Conservation (phyloP, 2,329 filamentous ascomycete species). For the Eutypa lata region DNA sequence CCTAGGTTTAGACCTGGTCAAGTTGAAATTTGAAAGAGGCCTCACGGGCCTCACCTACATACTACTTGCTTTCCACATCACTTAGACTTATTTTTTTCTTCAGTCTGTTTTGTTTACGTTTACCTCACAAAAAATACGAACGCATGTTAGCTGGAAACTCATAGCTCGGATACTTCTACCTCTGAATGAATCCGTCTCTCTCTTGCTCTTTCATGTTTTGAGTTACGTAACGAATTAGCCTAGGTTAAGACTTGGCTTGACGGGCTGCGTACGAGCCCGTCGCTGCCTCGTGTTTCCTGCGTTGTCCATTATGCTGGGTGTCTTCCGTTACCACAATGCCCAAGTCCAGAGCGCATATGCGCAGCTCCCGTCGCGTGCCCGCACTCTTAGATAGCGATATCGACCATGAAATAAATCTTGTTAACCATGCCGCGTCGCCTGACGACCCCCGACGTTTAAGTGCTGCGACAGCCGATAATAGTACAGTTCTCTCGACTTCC, state of each 20-base stretch:
- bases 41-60: neutral
- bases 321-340: constrained; percentile 32
- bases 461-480: constrained; percentile 10
- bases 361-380: constrained; percentile 53
- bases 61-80: too few relatives aligned
- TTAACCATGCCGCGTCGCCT: constrained; percentile 46
- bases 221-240: neutral
- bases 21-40: neutral
- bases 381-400: constrained; percentile 59
- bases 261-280: neutral
- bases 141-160: too few relatives aligned
- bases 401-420: constrained; percentile 68
- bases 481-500: constrained; percentile 11
- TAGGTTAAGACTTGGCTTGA: neutral
- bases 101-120: too few relatives aligned
- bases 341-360: constrained; percentile 32
- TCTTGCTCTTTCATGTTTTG: neutral
- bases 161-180: too few relatives aligned
- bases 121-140: too few relatives aligned
- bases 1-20: neutral
- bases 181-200: neutral
- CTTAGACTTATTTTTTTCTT: too few relatives aligned
- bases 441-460: constrained; percentile 8
- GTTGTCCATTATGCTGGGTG: constrained; percentile 21
- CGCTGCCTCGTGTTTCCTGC: neutral